These are phyloP conservation scores for Pseudocercospora macadamiae DNA, from an alignment of 2,329 filamentous ascomycete genomes.

Conservation along the genomic window DNA sequence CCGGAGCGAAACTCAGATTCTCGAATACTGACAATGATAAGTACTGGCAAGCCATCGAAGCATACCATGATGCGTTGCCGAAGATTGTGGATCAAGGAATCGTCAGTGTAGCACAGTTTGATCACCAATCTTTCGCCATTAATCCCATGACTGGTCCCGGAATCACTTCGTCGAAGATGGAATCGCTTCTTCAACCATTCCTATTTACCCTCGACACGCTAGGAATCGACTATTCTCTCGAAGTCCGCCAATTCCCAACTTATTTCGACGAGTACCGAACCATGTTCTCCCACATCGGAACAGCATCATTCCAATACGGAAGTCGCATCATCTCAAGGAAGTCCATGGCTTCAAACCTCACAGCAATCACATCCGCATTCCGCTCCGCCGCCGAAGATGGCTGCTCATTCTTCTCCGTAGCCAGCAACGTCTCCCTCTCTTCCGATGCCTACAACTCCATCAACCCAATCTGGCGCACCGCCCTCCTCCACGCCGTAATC, in stretches of 20 bases:
- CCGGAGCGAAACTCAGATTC: conserved; percentile 34
- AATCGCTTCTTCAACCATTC: neutral
- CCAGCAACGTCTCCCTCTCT: conserved; percentile 37
- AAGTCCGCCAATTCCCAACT: neutral
- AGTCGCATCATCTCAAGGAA: neutral
- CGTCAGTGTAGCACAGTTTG: conserved; percentile 35
- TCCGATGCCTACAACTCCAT: conserved; percentile 49
- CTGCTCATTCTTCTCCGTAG: conserved; percentile 39
- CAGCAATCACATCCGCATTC: neutral
- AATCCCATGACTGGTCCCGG: neutral
- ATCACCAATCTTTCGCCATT: conserved; percentile 33
- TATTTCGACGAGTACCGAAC: conserved; percentile 1
- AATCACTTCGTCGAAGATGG: neutral
- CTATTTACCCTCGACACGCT: neutral
- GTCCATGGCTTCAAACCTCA: neutral
- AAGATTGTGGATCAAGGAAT: conserved; percentile 28
- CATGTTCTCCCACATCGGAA: neutral
- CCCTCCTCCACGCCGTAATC: conserved; percentile 38
- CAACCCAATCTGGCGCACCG: conserved; percentile 57
- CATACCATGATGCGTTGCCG: conserved; percentile 29
- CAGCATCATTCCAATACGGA: conserved; percentile 2
- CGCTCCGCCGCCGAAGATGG: conserved; percentile 14
- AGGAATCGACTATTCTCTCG: neutral
- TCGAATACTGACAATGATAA: conserved; percentile 11
- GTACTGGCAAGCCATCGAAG: conserved; percentile 27